These are phyloP conservation scores for Mycena leptocephala DNA, from an alignment of 768 basidiomycete species.

Conservation along the genomic window DNA sequence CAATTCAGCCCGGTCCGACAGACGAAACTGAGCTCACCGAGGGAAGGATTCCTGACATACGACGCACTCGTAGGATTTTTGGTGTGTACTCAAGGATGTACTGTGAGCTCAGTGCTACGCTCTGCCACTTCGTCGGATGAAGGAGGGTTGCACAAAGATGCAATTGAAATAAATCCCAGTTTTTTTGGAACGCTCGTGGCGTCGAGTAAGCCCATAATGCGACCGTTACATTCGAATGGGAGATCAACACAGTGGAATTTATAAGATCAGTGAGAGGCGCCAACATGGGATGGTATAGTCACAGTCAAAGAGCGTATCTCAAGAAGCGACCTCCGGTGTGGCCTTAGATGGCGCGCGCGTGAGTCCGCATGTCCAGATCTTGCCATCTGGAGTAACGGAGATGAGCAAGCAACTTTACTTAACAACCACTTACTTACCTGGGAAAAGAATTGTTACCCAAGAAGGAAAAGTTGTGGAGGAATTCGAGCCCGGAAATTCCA, in stretches of 20 bases:
- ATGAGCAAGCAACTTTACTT: neutral
- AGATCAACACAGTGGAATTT: neutral
- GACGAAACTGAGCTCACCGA: neutral
- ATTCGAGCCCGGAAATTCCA: neutral
- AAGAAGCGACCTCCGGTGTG: neutral
- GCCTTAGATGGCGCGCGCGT: neutral
- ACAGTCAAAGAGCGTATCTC: neutral
- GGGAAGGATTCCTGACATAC: neutral
- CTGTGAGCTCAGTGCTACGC: neutral
- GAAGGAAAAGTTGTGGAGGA: neutral
- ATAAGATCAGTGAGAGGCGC: neutral
- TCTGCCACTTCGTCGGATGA: neutral
- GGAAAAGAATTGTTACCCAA: neutral
- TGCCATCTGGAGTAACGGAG: neutral
- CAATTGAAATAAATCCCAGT: neutral
- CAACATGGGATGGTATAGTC: neutral
- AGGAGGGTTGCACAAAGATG: neutral
- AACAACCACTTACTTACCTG: neutral
- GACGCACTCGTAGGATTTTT: neutral
- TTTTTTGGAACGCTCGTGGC: neutral
- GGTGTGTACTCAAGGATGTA: neutral
- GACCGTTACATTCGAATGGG: neutral
- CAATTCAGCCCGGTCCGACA: neutral
- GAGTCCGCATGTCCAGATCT: neutral
- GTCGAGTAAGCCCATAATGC: neutral